phyloP scores from a whole-genome alignment of 257 asterid species.

The Solanum bulbocastanum region DNA sequence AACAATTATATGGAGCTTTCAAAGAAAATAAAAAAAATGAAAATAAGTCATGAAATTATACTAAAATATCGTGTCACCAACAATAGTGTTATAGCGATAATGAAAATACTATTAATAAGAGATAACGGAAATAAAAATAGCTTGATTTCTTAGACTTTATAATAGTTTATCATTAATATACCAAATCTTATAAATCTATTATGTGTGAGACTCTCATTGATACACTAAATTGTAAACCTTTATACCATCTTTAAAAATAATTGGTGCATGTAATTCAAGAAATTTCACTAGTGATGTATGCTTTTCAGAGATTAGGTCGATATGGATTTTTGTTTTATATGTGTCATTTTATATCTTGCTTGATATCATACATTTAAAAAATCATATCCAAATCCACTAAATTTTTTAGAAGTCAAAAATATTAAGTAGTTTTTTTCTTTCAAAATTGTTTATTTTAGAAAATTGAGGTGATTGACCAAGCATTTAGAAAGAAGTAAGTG shows the following conservation, averaged over 20 bases:
- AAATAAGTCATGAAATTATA: background rate
- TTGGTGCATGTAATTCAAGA: background rate
- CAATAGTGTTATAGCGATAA: too few species aligned
- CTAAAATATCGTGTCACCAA: background rate
- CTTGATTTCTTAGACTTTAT: background rate
- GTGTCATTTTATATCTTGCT: background rate
- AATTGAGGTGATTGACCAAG: background rate
- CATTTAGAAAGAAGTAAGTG: background rate
- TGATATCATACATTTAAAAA: background rate
- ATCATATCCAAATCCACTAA: background rate
- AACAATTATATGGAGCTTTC: background rate
- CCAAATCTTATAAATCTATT: background rate
- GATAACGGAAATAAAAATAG: background rate
- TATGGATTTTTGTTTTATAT: background rate
- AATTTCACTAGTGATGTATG: background rate
- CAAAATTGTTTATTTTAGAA: background rate
- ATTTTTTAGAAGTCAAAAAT: background rate
- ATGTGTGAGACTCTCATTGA: background rate
- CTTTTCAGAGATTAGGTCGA: background rate
- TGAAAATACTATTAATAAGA: background rate
- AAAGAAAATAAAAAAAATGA: too few species aligned
- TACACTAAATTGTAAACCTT: background rate
- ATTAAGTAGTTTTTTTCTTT: background rate
- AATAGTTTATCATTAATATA: background rate
- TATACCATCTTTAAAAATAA: background rate